Percentiles rank a stretch among this genome's conserved stretches.
phyloP scores from a whole-genome alignment of 192 early-diverging fungal species.

The Umbelopsis ramanniana region DNA sequence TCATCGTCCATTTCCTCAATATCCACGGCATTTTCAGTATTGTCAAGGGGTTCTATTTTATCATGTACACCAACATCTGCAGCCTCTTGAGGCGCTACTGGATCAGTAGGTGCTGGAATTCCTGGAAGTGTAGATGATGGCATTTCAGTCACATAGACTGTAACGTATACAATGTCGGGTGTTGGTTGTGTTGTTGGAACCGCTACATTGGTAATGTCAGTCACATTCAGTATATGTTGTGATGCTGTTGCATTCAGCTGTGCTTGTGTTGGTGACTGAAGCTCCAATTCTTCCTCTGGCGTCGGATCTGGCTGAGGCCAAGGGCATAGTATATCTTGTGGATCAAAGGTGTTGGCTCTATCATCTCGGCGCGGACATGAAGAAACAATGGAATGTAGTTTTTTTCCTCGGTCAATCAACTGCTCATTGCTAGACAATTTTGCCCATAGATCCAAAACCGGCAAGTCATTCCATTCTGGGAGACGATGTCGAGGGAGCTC shows the following conservation, averaged over 20 bases:
- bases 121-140: not conserved
- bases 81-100: not conserved
- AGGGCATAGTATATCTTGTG: constrained; percentile 45
- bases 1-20: not conserved
- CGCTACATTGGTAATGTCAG: not conserved
- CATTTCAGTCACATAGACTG: not conserved
- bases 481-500: constrained; percentile 56
- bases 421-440: constrained; percentile 49
- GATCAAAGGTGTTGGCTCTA: constrained; percentile 26
- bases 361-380: constrained; percentile 34
- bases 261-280: too few relatives aligned
- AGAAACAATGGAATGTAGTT: constrained; percentile 46
- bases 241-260: too few relatives aligned
- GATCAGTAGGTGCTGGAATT: not conserved
- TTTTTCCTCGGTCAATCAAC: constrained; percentile 44
- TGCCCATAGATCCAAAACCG: constrained; percentile 60
- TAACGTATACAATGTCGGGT: not conserved
- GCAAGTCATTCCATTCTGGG: constrained; percentile 50
- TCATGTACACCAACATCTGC: not conserved
- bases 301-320: constrained; percentile 14
- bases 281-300: not conserved
- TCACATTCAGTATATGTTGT: not conserved
- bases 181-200: not conserved
- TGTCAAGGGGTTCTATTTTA: not conserved
- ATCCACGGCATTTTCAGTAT: not conserved